A percentile compares a stretch with the other conserved stretches of the same genome.
Conservation (phyloP, 129 eudicot species). For the Silybum marianum region DNA sequence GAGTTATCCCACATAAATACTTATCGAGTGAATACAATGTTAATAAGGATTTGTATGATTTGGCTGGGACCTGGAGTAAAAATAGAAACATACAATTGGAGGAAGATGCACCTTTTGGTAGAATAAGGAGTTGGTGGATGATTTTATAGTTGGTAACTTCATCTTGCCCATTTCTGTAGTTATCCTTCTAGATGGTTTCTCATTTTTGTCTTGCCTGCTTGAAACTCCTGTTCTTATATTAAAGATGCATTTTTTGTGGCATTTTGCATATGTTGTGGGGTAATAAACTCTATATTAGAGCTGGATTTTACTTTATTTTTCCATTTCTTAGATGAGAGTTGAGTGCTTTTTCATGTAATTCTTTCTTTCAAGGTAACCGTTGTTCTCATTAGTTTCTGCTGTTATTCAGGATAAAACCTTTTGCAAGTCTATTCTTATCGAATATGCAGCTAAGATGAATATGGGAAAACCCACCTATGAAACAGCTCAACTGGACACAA, state of each 20-base stretch:
- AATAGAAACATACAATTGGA: not conserved
- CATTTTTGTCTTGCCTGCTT: no score
- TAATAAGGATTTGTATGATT: not conserved
- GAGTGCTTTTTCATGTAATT: not conserved
- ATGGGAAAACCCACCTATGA: conserved; percentile 38
- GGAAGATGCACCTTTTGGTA: not conserved
- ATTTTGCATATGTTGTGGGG: not conserved
- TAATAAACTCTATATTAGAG: not conserved
- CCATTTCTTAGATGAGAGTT: not conserved
- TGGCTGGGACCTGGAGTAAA: not conserved
- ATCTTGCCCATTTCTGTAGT: no score
- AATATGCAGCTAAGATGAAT: conserved; percentile 50
- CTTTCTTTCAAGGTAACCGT: not conserved
- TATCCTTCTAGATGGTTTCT: no score
- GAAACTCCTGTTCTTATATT: no score
- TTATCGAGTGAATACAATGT: not conserved
- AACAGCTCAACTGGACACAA: conserved; percentile 27
- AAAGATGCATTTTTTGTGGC: not conserved
- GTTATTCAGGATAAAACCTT: conserved; percentile 45
- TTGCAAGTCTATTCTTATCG: conserved; percentile 57
- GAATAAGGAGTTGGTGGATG: no score
- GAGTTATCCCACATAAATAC: not conserved
- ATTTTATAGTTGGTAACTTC: no score
- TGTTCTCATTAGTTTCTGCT: not conserved
- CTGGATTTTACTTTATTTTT: not conserved